Conservation (phyloP, 2,329 filamentous ascomycete genomes). For the Tolypocladium capitatum region DNA sequence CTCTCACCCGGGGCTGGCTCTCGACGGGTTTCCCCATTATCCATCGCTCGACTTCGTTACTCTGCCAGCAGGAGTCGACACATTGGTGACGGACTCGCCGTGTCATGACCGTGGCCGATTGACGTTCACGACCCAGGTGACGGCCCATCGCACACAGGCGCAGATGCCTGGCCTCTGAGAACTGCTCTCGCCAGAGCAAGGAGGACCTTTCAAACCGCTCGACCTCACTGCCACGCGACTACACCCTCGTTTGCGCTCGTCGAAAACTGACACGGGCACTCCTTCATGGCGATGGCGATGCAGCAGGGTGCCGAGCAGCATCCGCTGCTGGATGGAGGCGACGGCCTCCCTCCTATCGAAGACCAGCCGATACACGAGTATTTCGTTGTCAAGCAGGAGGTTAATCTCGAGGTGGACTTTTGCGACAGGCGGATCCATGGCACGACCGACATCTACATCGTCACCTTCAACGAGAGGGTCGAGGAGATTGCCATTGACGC, state of each 20-base stretch:
- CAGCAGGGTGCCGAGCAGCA: constrained; percentile 7
- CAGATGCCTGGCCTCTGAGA: not conserved
- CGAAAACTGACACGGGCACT: too few relatives aligned
- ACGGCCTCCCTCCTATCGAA: constrained; percentile 18
- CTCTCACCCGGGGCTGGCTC: not conserved
- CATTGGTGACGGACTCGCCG: not conserved
- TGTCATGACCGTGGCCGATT: not conserved
- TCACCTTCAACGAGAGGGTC: constrained; percentile 45
- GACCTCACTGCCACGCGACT: not conserved
- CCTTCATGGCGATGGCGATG: constrained; percentile 3
- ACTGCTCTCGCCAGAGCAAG: not conserved
- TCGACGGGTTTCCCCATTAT: not conserved
- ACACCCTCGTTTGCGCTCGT: not conserved
- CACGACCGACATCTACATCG: constrained; percentile 68
- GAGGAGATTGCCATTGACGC: constrained; percentile 47
- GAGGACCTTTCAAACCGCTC: too few relatives aligned
- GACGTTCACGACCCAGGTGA: not conserved
- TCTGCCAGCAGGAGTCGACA: not conserved
- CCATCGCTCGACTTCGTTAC: not conserved
- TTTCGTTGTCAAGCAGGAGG: constrained; percentile 66
- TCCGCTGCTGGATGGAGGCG: constrained; percentile 17
- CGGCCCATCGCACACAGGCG: not conserved
- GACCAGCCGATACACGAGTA: constrained; percentile 26
- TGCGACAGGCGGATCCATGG: constrained; percentile 60
- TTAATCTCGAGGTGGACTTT: constrained; percentile 85